Base-by-base conservation (phyloP, 2,329 filamentous ascomycete genomes). In the Aureobasidium uvarum region DNA sequence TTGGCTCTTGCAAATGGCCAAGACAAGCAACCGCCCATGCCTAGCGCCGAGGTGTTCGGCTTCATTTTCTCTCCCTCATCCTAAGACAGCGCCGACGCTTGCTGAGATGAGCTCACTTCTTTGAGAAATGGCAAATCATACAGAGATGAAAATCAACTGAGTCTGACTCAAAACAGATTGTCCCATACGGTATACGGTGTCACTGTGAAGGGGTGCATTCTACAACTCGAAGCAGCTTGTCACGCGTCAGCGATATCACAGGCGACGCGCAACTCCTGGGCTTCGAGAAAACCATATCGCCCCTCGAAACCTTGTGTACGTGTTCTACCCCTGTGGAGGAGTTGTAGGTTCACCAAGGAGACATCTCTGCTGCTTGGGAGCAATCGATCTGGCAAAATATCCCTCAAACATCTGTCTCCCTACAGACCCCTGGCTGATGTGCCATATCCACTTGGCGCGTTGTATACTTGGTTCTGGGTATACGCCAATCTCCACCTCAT, bases 81-180 rank as follows among this genome's bases (percentile, higher is more conserved):
- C 20, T 11, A 56, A 56, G 33, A 31, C 51, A 54, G 51, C 18
- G 33, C 51, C 33, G 39, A 60, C 43, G 31, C 41, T 48, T 60
- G 56, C 18, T 48, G 56, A 60, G 56, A 60, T 60, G 56, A 60
- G 43, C 28, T n/a, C 5, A 25, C n/a, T 23, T 25, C 43, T 60
- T 48, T 46, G 52, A 55, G 52, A 39, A 55, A n/a, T 28, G 52
- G 33, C 13, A 18, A 25, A 55, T 55, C 52, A 41, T 10, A 5
- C 36, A 41, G 52, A 55, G 20, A 39, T 55, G 52, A 55, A 2
- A 13, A 20, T 28, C 33, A 36, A 18, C 14, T 28, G 52, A 55
- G 13, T 25, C 23, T 41, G 52, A 55, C 16, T 28, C 51, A 39
- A 39, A 39, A 23, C 5, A 11, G 31, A 23, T 13, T 55, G 36